Conservation (phyloP, 257 asterid species). For the Scutellaria minor region DNA sequence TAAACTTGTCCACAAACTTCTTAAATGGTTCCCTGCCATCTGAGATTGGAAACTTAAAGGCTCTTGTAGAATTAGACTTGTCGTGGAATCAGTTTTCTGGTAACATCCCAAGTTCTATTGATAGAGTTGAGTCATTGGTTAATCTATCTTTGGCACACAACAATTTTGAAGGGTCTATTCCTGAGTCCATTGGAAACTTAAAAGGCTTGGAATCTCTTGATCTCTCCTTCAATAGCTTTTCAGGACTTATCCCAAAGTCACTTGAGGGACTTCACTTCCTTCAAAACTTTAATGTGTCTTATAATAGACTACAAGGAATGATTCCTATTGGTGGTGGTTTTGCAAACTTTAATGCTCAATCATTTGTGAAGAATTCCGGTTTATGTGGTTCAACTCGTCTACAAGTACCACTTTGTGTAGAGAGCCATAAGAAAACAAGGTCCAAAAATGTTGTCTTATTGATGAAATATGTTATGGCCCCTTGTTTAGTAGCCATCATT, state of each 20-base stretch:
- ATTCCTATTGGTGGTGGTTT: slow-evolving; percentile 25
- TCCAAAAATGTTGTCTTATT: not conserved
- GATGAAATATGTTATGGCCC: slow-evolving; percentile 29
- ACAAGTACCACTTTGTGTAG: slow-evolving; percentile 46
- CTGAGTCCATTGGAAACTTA: slow-evolving; percentile 46
- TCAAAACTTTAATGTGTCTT: slow-evolving; percentile 40
- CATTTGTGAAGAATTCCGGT: slow-evolving; percentile 44
- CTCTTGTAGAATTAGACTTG: slow-evolving; percentile 4
- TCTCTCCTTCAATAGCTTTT: slow-evolving; percentile 48
- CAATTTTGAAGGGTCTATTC: slow-evolving; percentile 47
- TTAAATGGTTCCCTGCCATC: not conserved
- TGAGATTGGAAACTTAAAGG: not conserved
- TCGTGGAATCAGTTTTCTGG: slow-evolving; percentile 18
- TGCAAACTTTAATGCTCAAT: slow-evolving; percentile 20
- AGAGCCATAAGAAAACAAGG: not conserved
- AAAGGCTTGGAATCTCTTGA: slow-evolving; percentile 51
- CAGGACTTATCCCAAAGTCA: slow-evolving; percentile 50
- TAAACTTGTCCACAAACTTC: not conserved
- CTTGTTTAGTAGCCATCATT: slow-evolving; percentile 8
- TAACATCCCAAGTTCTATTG: not conserved
- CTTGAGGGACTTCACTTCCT: slow-evolving; percentile 42
- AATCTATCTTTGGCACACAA: slow-evolving; percentile 41
- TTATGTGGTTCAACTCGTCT: slow-evolving; percentile 47
- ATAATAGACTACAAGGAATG: slow-evolving; percentile 43
- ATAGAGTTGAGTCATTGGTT: not conserved